Base-by-base conservation (phyloP, 768 basidiomycete species). In the Sporobolomyces phaffii region DNA sequence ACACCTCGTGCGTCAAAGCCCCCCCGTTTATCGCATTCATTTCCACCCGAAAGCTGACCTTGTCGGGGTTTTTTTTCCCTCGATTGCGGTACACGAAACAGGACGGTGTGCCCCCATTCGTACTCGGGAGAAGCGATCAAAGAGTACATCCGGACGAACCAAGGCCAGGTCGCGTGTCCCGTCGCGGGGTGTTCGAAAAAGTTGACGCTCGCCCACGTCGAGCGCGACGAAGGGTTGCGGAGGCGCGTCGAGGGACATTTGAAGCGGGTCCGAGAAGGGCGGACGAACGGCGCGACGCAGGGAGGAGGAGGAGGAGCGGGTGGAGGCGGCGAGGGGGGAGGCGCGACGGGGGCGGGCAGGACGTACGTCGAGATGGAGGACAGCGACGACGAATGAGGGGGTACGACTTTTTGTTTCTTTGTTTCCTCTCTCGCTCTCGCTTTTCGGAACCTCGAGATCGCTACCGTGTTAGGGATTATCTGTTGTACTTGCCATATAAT, bases 51-150 rank as follows among this genome's bases (percentile, higher is more conserved):
- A 29, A 33, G 69, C 61, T 56, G 59, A 34, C 65, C 64, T 61
- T 20, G 22, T 31, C 6, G 17, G 5, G 33, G 40, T 50, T 33
- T 48, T 34, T 49, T 28, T 33, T 44, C 60, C 31, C 22, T 38
- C n/a, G n/a, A n/a, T n/a, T n/a, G n/a, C n/a, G n/a, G 15, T 7
- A 44, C 43, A 11, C 7, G 11, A 22, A 44, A 24, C 73, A 91
- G 89, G 40, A 76, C 77, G 44, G 75, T 83, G 34, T 96, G 93
- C 77, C 81, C 83, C 1, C 93, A 98, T 77, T 88, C 87, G 1
- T 98, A 87, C 80, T 91, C 90, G 4, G 81, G 62, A 50, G 15
- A 49, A 1, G 61, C 58, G 13, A 73, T 73, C 45, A 44, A 48
- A n/a, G 61, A 71, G 4, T 44, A 61, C 34, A 33, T 73, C 59